A percentile compares a stretch with the other conserved stretches of the same genome.
Evolutionary conservation across 2,329 filamentous ascomycete species (phyloP).

Genomic region (Colletotrichum sp.): DNA sequence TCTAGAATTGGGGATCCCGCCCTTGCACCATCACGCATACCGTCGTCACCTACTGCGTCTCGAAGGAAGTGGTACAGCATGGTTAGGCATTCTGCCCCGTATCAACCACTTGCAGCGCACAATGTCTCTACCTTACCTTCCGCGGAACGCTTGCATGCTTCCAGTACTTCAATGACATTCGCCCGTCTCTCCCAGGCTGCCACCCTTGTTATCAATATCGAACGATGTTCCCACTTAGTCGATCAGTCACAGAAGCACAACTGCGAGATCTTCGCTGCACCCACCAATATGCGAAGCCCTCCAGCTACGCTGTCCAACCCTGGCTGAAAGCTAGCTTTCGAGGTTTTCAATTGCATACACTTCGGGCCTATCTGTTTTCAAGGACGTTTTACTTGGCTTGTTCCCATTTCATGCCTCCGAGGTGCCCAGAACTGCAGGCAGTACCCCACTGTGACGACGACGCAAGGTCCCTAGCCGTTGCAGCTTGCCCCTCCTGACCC

Average conservation of each 20-base stretch:
- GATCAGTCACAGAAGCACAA: background rate
- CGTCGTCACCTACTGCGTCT: background rate
- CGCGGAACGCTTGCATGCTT: slow-evolving; percentile 3
- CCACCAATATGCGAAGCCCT: background rate
- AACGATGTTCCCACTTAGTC: background rate
- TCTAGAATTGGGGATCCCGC: slow-evolving; percentile 8
- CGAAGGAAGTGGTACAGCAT: background rate
- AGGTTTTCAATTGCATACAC: background rate
- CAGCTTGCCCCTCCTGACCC: background rate
- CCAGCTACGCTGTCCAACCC: background rate
- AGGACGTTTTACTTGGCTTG: background rate
- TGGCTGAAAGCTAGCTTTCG: background rate
- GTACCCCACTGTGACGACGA: background rate
- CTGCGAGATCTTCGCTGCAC: background rate
- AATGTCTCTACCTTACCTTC: background rate
- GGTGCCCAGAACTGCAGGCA: background rate
- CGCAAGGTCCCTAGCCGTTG: background rate
- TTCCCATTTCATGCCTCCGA: background rate
- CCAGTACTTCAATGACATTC: background rate
- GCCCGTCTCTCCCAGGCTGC: background rate
- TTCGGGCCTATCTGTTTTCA: background rate
- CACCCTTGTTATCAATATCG: background rate
- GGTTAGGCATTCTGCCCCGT: background rate
- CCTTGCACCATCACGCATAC: background rate
- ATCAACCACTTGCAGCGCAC: background rate